A percentile compares a stretch with the other conserved stretches of the same genome.
Conservation (phyloP, 2,329 filamentous ascomycete species). For the Epichloe uncinata region DNA sequence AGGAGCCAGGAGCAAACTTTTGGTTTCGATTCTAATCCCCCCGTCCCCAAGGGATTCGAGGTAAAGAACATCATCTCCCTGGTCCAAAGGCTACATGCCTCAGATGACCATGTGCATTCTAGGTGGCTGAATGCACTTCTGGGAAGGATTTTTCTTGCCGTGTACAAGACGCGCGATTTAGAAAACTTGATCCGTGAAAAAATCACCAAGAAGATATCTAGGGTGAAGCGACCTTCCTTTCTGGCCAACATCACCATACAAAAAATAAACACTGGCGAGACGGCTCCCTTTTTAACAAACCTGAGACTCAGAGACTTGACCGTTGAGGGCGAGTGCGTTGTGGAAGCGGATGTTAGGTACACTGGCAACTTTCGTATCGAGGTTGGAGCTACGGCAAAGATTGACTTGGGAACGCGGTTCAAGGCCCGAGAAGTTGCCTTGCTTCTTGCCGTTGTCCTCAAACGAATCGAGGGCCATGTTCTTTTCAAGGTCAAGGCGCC, state of each 20-base stretch:
- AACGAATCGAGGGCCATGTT: conserved; percentile 72
- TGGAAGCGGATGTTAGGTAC: conserved; percentile 82
- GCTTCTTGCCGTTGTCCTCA: conserved; percentile 72
- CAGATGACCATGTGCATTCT: conserved; percentile 79
- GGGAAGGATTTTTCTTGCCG: conserved; percentile 72
- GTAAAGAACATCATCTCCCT: conserved; percentile 77
- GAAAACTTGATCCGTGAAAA: conserved; percentile 70
- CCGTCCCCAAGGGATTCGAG: conserved; percentile 63
- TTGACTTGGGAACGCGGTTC: conserved; percentile 79
- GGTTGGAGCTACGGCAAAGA: conserved; percentile 81
- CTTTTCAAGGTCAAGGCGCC: conserved; percentile 84
- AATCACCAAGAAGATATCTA: conserved; percentile 89
- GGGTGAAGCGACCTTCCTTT: conserved; percentile 84
- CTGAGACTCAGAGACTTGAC: conserved; percentile 78
- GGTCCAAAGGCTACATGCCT: conserved; percentile 81
- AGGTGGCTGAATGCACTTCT: conserved; percentile 89
- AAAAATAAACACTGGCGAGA: conserved; percentile 72
- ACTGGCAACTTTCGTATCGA: conserved; percentile 81
- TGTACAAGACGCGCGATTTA: conserved; percentile 75
- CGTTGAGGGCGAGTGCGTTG: conserved; percentile 77
- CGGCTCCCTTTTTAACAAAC: conserved; percentile 80
- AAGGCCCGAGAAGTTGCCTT: conserved; percentile 84
- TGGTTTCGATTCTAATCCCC: conserved; percentile 44
- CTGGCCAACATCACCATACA: conserved; percentile 74
- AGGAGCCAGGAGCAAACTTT: conserved; percentile 65